phyloP scores from a whole-genome alignment of 441 rosid genomes.

The Iberis amara region DNA sequence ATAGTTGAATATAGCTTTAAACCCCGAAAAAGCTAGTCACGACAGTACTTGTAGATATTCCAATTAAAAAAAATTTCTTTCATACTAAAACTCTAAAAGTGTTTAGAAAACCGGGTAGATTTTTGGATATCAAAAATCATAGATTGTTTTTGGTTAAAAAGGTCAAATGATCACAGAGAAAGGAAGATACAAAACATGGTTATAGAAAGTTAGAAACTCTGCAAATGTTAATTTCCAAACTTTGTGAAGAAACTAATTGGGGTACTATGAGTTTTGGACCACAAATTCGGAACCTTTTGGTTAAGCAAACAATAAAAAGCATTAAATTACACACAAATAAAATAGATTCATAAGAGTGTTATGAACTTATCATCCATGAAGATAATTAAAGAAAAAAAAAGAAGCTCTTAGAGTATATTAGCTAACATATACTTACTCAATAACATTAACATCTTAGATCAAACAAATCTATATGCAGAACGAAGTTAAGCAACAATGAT shows the following conservation, averaged over 20 bases:
- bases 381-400: not conserved
- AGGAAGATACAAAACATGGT: too few relatives aligned
- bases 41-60: too few relatives aligned
- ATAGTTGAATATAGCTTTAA: too few relatives aligned
- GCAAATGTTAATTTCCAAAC: not conserved
- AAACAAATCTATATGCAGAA: conserved; percentile 14
- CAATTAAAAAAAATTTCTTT: too few relatives aligned
- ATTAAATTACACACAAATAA: conserved; percentile 13
- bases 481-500: conserved; percentile 7
- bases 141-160: not conserved
- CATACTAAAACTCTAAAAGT: too few relatives aligned
- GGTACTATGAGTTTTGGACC: not conserved
- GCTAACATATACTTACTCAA: conserved; percentile 4
- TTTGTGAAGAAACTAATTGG: not conserved
- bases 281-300: conserved; percentile 5
- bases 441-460: not conserved
- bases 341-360: not conserved
- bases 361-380: conserved; percentile 1
- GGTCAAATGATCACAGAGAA: not conserved
- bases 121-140: too few relatives aligned
- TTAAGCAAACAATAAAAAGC: conserved; percentile 6
- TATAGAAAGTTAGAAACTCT: not conserved
- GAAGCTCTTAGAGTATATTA: conserved; percentile 5
- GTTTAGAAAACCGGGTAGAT: too few relatives aligned
- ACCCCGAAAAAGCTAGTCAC: too few relatives aligned